phyloP scores from a whole-genome alignment of 2,329 filamentous ascomycete species.

The Colletotrichum scovillei region DNA sequence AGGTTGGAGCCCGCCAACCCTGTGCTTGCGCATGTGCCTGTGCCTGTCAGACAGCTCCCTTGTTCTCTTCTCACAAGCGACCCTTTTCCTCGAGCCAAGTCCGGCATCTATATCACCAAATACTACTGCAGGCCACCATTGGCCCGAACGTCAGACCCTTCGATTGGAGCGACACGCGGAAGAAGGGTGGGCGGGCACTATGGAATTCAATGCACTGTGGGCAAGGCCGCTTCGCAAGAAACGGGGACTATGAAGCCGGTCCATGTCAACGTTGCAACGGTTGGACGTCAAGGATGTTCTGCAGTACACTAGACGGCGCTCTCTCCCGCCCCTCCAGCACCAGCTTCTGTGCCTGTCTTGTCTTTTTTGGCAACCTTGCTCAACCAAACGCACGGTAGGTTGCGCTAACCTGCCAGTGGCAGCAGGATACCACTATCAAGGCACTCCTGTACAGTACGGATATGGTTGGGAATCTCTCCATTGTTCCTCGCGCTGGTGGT shows the following conservation, averaged over 20 bases:
- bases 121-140: slow-evolving; percentile 12
- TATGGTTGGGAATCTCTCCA: background rate
- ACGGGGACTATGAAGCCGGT: slow-evolving; percentile 18
- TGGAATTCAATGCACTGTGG: slow-evolving; percentile 34
- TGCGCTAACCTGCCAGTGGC: background rate
- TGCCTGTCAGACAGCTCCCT: background rate
- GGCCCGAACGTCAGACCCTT: background rate
- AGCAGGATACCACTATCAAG: background rate
- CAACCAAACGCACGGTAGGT: background rate
- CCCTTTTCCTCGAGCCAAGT: slow-evolving; percentile 1
- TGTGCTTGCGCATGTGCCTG: background rate
- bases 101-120: slow-evolving; percentile 10
- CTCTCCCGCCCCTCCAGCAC: slow-evolving; percentile 34
- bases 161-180: slow-evolving; percentile 10
- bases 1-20: background rate
- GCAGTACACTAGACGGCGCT: slow-evolving; percentile 32
- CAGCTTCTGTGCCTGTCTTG: background rate
- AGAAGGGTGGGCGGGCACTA: slow-evolving; percentile 22
- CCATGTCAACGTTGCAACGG: slow-evolving; percentile 26
- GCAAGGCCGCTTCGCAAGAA: slow-evolving; percentile 5
- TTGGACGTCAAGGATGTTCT: slow-evolving; percentile 29
- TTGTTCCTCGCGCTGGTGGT: background rate
- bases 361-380: background rate
- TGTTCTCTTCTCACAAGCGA: background rate
- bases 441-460: background rate